Evolutionary conservation across 306 rosid genomes (phyloP).

Genomic region (Notholithocarpus densiflorus): DNA sequence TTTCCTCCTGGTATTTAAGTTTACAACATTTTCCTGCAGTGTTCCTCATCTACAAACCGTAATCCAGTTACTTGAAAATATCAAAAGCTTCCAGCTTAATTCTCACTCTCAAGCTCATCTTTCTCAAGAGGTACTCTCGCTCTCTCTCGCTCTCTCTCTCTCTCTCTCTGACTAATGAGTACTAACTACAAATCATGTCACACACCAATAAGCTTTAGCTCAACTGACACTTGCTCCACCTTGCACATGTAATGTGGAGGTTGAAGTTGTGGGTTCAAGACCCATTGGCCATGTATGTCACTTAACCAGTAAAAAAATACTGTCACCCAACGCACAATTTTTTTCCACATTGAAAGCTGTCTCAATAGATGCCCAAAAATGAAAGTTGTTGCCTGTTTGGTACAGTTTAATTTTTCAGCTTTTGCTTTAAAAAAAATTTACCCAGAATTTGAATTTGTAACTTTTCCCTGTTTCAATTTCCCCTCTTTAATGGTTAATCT

Average conservation of each 20-base stretch:
- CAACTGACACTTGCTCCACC: too few species aligned
- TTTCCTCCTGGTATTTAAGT: background rate
- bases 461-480: conserved; percentile 6
- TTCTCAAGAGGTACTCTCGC: conserved; percentile 51
- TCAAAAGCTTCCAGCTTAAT: conserved; percentile 78
- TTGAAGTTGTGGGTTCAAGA: too few species aligned
- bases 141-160: background rate
- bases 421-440: background rate
- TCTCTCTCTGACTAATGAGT: background rate
- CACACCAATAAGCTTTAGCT: too few species aligned
- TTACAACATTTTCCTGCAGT: conserved; percentile 36
- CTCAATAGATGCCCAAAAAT: background rate
- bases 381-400: too few species aligned
- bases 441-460: background rate
- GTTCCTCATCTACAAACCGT: conserved; percentile 74
- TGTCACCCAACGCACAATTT: too few species aligned
- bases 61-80: conserved; percentile 69
- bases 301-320: too few species aligned
- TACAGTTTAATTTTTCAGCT: too few species aligned
- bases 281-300: too few species aligned
- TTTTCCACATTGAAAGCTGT: background rate
- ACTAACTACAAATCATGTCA: too few species aligned
- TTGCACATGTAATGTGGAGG: too few species aligned
- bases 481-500: background rate
- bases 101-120: conserved; percentile 41